Base-by-base conservation (phyloP, 1,139 yeast genomes). In the Blastobotrys illinoisensis region DNA sequence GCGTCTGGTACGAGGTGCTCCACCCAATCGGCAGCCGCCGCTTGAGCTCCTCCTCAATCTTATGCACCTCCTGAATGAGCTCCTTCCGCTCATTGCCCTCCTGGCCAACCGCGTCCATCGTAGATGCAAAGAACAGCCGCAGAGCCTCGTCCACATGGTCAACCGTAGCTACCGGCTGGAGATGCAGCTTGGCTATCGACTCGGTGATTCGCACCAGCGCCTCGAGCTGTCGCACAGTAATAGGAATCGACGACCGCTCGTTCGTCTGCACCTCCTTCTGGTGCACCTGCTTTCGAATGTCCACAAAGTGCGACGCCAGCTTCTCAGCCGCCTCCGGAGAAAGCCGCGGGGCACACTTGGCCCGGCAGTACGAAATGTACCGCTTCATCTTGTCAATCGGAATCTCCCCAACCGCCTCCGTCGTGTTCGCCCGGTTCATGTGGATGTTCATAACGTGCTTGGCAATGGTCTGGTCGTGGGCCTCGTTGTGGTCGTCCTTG, bases 181-280 rank as follows among this genome's bases (percentile, higher is more conserved):
- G 76, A 55, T 85, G 84, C 59, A 95, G 71, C 69, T 95, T 95
- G 16, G 99, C 99, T 58, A 95, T 76, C 2, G 97, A 83, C 72
- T 95, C 99, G 1, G 98, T 83, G 54, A 93, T 95, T 77, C 99
- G 93, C 52, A 93, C 83, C 63, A 95, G 89, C 47, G 99, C 99
- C 73, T 95, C 99, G 60, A 95, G 78, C 74, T 95, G 99, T 79
- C 99, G 90, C 47, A 95, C 84, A 0, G 99, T 95, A 66, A 95
- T 93, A 23, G 99, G 99, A 67, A 95, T 93, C 1, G 97, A 87
- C 0, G 98, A 90, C 64, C 97, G 79, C 69, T 88, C 97, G 59
- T 89, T 86, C 63, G 91, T 84, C 60, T 84, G 85, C 24, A 83
- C 76, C 73, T 95, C 99, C 63, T 83, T 86, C 57, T 83, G 79